Evolutionary conservation across 331 rosid genomes (phyloP).

Genomic region (Spiraea crenata): DNA sequence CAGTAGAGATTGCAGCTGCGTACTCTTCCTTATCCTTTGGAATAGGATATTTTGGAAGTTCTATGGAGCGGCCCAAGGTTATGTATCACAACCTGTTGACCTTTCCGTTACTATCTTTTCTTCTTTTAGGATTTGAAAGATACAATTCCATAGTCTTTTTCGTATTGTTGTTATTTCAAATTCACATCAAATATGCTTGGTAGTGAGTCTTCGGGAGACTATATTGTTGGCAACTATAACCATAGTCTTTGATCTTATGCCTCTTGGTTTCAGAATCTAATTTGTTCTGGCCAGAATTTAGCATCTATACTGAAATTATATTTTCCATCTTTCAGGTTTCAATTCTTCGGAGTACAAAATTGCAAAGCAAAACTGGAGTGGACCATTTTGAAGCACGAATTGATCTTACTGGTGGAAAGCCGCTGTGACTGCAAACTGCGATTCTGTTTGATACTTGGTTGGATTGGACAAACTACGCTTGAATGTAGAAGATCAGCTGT

Average conservation of each 20-base stretch:
- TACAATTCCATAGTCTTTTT: neutral
- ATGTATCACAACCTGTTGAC: slow-evolving; percentile 19
- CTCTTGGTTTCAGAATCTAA: neutral
- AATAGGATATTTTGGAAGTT: slow-evolving; percentile 89
- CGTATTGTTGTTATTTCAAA: neutral
- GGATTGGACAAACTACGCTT: neutral
- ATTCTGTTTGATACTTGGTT: neutral
- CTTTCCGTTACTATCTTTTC: slow-evolving; percentile 3
- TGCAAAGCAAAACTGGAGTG: slow-evolving; percentile 44
- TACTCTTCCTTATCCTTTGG: slow-evolving; percentile 82
- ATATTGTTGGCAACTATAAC: no score
- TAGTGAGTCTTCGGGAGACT: no score
- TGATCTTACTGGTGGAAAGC: slow-evolving; percentile 50
- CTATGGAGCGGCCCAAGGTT: slow-evolving; percentile 92
- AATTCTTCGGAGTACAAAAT: slow-evolving; percentile 67
- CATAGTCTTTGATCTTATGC: neutral
- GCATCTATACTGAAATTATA: neutral
- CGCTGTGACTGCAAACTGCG: neutral
- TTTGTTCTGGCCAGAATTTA: neutral
- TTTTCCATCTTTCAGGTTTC: slow-evolving; percentile 49
- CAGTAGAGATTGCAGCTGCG: slow-evolving; percentile 85
- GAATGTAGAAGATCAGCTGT: neutral
- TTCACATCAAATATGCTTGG: no score
- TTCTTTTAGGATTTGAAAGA: neutral
- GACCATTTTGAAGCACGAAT: slow-evolving; percentile 84